Percentiles rank a stretch among this genome's conserved stretches.
These are phyloP conservation scores for Cutaneotrichosporon mucoides DNA, from an alignment of 1,284 basidiomycete species.

Conservation along the genomic window DNA sequence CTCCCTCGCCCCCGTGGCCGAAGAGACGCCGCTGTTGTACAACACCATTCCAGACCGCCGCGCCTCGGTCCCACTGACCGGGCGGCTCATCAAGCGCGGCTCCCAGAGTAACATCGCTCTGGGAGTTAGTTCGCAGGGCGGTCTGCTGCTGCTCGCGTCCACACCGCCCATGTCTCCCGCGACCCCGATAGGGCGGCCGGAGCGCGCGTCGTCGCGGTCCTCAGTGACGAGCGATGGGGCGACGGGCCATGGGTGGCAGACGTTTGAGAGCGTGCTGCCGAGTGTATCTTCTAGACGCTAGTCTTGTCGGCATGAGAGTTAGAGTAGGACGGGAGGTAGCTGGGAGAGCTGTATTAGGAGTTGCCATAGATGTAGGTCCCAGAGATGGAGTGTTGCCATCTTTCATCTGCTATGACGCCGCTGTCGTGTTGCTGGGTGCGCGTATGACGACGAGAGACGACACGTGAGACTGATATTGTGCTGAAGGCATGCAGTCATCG, in stretches of 20 bases:
- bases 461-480: too few species aligned
- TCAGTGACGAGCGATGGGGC: not conserved
- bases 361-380: not conserved
- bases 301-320: not conserved
- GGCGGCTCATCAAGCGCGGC: conserved; percentile 5
- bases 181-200: not conserved
- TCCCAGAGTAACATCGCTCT: conserved; percentile 26
- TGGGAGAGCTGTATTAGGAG: too few species aligned
- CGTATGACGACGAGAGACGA: too few species aligned
- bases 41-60: not conserved
- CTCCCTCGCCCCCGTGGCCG: conserved; percentile 8
- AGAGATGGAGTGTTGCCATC: not conserved
- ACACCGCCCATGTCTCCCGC: conserved; percentile 27
- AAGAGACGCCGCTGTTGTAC: conserved; percentile 25
- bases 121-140: conserved; percentile 35
- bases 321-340: too few species aligned
- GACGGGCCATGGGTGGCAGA: not conserved
- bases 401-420: too few species aligned
- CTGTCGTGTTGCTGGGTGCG: too few species aligned
- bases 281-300: conserved; percentile 4
- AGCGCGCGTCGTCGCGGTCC: not conserved
- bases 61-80: not conserved
- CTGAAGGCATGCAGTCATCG: too few species aligned
- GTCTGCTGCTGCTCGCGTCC: conserved; percentile 39
- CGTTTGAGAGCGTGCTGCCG: not conserved